Evolutionary conservation across 371 early-diverging fungal genomes (phyloP), one percentile per base, ranked within the genome.

Genomic region (Mortierella sp.): DNA sequence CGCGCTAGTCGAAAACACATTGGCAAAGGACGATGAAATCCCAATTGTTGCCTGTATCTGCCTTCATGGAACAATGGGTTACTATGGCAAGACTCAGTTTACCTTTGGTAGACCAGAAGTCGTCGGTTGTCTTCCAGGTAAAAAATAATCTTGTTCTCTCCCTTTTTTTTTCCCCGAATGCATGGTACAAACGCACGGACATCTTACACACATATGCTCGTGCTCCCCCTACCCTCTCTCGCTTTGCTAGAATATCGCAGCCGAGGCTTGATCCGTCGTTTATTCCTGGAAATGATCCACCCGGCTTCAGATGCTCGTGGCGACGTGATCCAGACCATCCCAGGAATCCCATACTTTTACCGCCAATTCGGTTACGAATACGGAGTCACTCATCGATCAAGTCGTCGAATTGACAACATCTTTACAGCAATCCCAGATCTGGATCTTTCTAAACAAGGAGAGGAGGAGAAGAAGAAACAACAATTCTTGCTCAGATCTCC

Each of bases 351-450:
- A 2, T 52, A 78, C 64, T 78, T 73, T 43, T 78, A 78, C 26
- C 74, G 66, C 14, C 73, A 73, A 66, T 78, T 78, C 59, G 74
- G 73, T 8, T 78, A 78, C 64, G 79, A 78, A 57, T 73, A 73
- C 61, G 79, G 66, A 0, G 14, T 73, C 39, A 52, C 51, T 22
- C 1, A 37, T 22, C 64, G 58, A 4, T 1, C 58, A 43, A 2
- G 40, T 18, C 60, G 22, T 39, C 40, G 16, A 32, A 60, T 72
- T 26, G 55, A 62, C 14, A 43, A 72, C 52, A 6, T 64, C 18
- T 18, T 49, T 32, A 16, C 43, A 0, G 14, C 37, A 9, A 16
- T 62, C 11, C 67, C 67, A 0, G 2, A 54, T 8, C 22, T 47
- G 24, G 47, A 71, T 8, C 35, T n/a, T 18, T 6, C 18, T 20